Evolutionary conservation across 805 yeast species (phyloP), one percentile per base, ranked within the genome.

Genomic region (Barnettozyma botsteinii): DNA sequence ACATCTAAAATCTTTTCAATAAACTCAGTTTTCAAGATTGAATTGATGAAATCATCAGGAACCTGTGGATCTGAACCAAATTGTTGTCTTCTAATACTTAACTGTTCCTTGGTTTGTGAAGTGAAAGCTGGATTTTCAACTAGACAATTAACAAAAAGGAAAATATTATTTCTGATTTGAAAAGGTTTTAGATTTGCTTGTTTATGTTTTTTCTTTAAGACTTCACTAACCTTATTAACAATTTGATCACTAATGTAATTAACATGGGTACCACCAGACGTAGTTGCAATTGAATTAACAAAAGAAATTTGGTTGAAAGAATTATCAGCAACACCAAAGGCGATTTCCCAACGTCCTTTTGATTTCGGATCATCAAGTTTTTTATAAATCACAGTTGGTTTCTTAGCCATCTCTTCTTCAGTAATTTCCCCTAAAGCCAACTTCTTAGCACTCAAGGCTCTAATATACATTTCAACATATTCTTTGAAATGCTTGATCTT

Each of bases 81-180:
- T 50, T 89, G 94, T 15, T 83, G 71, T 0, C 80, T 79, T 57
- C 93, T 80, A 1, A 98, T 87, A 19, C 96, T 89, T 53, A 93
- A 67, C 57, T 88, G 96, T 60, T 93, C 98, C 57, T 93, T 93
- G 0, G 98, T 93, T 65, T 93, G 98, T 1, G 98, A 89, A 0
- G 97, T 88, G 60, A 93, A 93, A 0, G 98, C 94, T 0, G 98
- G 98, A 53, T 93, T 93, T 58, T 88, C 96, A 62, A 93, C 80
- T 51, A 89, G 69, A 72, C 96, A 87, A 61, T 93, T 93, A 46
- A 93, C 70, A 53, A 93, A 93, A 26, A 93, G 55, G 53, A 93
- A 93, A 81, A 93, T 85, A 61, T 88, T 83, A 62, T 81, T 87
- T 57, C 81, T 80, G 42, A 93, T 84, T 63, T 93, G 98, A 51